phyloP scores from a whole-genome alignment of 805 yeast species.

The Lipomyces lipofer region DNA sequence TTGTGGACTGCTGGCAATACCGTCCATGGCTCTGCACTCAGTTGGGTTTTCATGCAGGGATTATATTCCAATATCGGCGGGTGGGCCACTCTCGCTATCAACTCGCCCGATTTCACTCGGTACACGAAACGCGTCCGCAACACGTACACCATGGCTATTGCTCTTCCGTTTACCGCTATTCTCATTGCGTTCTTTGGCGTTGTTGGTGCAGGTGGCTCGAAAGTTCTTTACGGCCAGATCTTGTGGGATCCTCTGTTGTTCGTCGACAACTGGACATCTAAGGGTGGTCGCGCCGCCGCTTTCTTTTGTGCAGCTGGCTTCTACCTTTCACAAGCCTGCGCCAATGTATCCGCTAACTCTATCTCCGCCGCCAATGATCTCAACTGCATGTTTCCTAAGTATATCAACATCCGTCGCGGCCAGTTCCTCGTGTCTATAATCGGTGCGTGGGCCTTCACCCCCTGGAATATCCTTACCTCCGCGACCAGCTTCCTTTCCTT shows the following conservation, averaged over 20 bases:
- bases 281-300: conserved; percentile 50
- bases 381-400: conserved; percentile 50
- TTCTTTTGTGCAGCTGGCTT: conserved; percentile 46
- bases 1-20: conserved; percentile 30
- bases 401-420: conserved; percentile 49
- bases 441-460: conserved; percentile 43
- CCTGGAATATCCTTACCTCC: conserved; percentile 46
- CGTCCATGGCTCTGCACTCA: conserved; percentile 38
- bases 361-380: conserved; percentile 54
- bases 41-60: conserved; percentile 48
- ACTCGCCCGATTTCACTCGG: conserved; percentile 48
- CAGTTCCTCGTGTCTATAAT: conserved; percentile 38
- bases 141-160: conserved; percentile 43
- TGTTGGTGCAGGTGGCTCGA: conserved; percentile 48
- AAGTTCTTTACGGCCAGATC: conserved; percentile 44
- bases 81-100: conserved; percentile 44
- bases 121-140: conserved; percentile 41
- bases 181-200: conserved; percentile 51
- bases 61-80: conserved; percentile 46
- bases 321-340: conserved; percentile 41
- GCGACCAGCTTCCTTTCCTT: conserved; percentile 43
- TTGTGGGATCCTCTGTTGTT: conserved; percentile 52
- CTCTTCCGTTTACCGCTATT: conserved; percentile 45
- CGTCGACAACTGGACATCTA: conserved; percentile 44
- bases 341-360: conserved; percentile 47